Evolutionary conservation across 2,329 filamentous ascomycete genomes (phyloP).

Genomic region (Ceratocystis albifundus): DNA sequence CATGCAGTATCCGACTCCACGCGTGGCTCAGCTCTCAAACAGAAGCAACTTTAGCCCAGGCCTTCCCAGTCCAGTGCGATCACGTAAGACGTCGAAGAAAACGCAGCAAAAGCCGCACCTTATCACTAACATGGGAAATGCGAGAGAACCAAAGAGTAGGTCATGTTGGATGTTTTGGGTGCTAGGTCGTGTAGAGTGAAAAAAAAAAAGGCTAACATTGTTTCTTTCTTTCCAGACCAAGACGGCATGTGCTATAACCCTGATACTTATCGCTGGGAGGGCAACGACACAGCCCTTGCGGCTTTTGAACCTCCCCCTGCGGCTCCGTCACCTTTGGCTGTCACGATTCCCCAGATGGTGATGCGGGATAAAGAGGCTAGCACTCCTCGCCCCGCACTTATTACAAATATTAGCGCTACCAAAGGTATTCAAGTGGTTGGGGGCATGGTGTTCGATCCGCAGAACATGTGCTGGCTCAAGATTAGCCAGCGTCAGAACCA

Average conservation of each 20-base stretch:
- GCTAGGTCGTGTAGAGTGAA: not conserved
- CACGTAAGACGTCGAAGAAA: conserved; percentile 46
- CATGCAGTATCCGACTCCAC: conserved; percentile 44
- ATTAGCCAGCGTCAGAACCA: conserved; percentile 40
- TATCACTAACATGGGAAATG: conserved; percentile 68
- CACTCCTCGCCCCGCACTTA: conserved; percentile 64
- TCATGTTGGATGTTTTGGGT: not conserved
- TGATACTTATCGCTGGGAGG: conserved; percentile 78
- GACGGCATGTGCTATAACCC: conserved; percentile 98
- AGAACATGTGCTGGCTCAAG: conserved; percentile 96
- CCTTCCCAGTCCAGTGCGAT: conserved; percentile 36
- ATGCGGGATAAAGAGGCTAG: conserved; percentile 44
- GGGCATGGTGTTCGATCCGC: conserved; percentile 97
- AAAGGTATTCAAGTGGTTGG: conserved; percentile 87
- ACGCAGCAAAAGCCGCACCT: conserved; percentile 69
- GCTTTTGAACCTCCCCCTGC: conserved; percentile 59
- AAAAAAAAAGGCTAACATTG: conserved; percentile 30
- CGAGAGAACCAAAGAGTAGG: conserved; percentile 66
- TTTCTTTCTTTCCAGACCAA: conserved; percentile 44
- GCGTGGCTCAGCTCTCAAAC: conserved; percentile 42
- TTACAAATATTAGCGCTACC: conserved; percentile 74
- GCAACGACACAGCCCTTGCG: conserved; percentile 75
- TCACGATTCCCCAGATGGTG: conserved; percentile 35
- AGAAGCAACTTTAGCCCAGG: conserved; percentile 39
- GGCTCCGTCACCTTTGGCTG: conserved; percentile 38